These are phyloP conservation scores for Bolboschoenus planiculmis DNA, from an alignment of 176 grass and related monocot species.

Conservation along the genomic window DNA sequence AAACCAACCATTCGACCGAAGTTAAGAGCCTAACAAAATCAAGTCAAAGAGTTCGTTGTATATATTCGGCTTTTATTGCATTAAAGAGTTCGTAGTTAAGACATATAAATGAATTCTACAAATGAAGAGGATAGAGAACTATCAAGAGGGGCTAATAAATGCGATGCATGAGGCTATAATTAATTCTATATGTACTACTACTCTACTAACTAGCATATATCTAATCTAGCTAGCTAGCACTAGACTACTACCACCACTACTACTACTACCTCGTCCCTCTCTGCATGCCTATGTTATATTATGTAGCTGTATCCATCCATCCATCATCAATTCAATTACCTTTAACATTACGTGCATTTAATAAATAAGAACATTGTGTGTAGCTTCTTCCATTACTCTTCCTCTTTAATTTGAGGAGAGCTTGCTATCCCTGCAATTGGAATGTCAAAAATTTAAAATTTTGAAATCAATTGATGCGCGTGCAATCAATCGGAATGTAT, in stretches of 20 bases:
- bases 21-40: too few species aligned
- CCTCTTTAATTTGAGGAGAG: neutral
- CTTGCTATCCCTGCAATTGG: neutral
- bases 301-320: neutral
- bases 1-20: too few species aligned
- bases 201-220: too few species aligned
- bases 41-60: too few species aligned
- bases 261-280: neutral
- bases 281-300: neutral
- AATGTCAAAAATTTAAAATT: too few species aligned
- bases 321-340: slow-evolving; percentile 7
- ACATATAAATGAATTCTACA: too few species aligned
- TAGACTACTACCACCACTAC: neutral
- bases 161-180: neutral
- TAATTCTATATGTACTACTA: too few species aligned
- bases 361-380: neutral
- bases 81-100: too few species aligned
- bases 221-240: neutral
- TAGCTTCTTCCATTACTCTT: slow-evolving; percentile 1
- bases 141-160: neutral
- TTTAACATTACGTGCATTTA: neutral
- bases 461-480: neutral
- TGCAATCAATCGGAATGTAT: too few species aligned
- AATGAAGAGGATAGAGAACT: neutral
- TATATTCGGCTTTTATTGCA: too few species aligned